Conservation (phyloP, 805 yeast genomes). For the Cyberlindnera xishuangbannaensis region DNA sequence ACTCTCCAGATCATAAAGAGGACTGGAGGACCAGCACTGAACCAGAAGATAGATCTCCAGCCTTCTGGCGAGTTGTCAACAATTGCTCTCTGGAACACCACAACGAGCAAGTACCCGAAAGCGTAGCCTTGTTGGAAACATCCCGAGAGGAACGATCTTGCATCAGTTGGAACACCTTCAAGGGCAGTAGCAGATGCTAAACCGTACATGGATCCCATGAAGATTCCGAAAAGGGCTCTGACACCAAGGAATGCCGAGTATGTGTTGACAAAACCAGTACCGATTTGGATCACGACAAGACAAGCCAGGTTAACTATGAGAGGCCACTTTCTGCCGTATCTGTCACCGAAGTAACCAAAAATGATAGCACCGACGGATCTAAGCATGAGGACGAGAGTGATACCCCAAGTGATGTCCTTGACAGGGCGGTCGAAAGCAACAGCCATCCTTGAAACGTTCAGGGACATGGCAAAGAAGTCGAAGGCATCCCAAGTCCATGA, state of each 20-base stretch:
- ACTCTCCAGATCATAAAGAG: constrained; percentile 38
- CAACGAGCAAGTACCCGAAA: constrained; percentile 60
- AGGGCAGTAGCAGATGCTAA: constrained; percentile 38
- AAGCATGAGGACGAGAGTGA: constrained; percentile 62
- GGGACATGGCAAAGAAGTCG: constrained; percentile 54
- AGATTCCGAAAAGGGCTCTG: constrained; percentile 54
- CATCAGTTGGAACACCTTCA: constrained; percentile 41
- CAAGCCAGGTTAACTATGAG: constrained; percentile 39
- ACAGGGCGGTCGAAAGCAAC: constrained; percentile 37
- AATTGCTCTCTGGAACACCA: constrained; percentile 58
- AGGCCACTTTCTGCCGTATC: constrained; percentile 58
- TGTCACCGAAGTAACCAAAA: constrained; percentile 55
- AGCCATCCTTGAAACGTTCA: constrained; percentile 46
- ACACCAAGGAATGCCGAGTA: constrained; percentile 56
- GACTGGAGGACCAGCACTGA: constrained; percentile 54
- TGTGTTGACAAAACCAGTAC: constrained; percentile 55
- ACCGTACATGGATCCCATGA: constrained; percentile 47
- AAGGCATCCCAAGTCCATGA: constrained; percentile 67
- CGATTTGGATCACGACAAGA: constrained; percentile 51
- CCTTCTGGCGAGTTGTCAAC: constrained; percentile 43
- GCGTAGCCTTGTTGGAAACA: constrained; percentile 79
- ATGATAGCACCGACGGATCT: constrained; percentile 59
- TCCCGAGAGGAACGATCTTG: constrained; percentile 58
- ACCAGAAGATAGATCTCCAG: constrained; percentile 68
- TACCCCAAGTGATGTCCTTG: constrained; percentile 49